Conservation (phyloP, 129 eudicot genomes). For the Apium graveolens region DNA sequence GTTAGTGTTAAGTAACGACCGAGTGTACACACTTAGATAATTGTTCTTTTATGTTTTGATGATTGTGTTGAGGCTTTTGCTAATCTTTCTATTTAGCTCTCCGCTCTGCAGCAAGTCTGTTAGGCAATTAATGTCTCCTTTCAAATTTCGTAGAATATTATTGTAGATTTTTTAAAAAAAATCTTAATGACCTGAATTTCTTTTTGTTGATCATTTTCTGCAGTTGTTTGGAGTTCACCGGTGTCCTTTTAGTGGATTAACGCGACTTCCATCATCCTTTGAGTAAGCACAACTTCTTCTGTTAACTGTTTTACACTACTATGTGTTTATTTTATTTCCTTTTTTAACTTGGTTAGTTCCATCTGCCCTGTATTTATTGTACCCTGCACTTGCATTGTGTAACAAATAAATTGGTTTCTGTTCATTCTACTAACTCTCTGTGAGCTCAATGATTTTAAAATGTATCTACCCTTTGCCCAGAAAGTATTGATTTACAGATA, state of each 20-base stretch:
- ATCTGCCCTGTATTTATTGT: not conserved
- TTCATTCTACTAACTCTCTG: not conserved
- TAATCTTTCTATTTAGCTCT: not conserved
- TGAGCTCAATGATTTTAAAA: not conserved
- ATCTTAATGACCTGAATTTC: not conserved
- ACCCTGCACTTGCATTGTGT: not conserved
- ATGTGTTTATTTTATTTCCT: not conserved
- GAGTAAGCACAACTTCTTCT: slow-evolving; percentile 57
- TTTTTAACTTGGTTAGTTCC: not conserved
- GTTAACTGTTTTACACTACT: not conserved
- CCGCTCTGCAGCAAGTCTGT: not conserved
- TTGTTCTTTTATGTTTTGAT: not conserved
- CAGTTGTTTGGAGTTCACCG: slow-evolving; percentile 88
- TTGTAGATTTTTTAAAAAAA: not conserved
- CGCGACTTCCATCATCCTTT: slow-evolving; percentile 74
- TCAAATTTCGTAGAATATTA: not conserved
- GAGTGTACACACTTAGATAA: too few species aligned
- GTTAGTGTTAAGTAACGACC: too few species aligned
- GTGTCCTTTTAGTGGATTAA: slow-evolving; percentile 81
- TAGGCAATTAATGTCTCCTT: not conserved
- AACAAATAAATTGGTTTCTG: not conserved
- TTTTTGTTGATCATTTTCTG: slow-evolving; percentile 15
- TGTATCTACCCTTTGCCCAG: not conserved
- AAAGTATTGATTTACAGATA: not conserved
- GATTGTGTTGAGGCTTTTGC: not conserved